Base-by-base conservation (phyloP, 306 rosid genomes). In the Cicer pinnatifidum region DNA sequence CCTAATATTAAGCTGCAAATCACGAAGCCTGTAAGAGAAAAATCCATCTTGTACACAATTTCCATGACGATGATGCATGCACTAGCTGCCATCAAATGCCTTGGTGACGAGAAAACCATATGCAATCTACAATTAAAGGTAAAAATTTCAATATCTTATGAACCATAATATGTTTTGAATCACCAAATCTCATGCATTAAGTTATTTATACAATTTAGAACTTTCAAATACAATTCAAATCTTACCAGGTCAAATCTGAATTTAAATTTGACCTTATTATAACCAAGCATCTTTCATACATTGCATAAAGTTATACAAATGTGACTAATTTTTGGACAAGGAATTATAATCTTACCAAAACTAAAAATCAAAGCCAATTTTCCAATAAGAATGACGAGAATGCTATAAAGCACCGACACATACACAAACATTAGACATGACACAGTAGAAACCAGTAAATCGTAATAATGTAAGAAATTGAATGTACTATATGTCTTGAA, bases 21-120 rank as follows among this genome's bases (percentile, higher is more conserved):
- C 58, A 79, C 47, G 52, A 95, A 95, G 73, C 97, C 99, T 2
- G 69, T 53, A 56, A 92, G 89, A 73, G 99, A 91, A 81, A 92
- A 92, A 83, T 95, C 96, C 97, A 90, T 87, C 67, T 84, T 84
- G 89, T 88, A 92, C 67, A 80, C 86, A 41, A 82, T 75, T 90
- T 95, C 99, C 93, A 92, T 84, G 51, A 85, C 62, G 47, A 95
- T 87, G 80, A 89, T 90, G 89, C 97, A 87, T 67, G 91, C 97
- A 73, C 92, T 89, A 78, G 97, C 97, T n/a, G 64, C 97, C 88
- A 88, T 82, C 75, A 95, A 84, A 89, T 95, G 99, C 76, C 95
- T 90, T 39, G 99, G 97, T 23, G 99, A 91, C 71, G 97, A 92
- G 83, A 95, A 92, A 81, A 95, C 97, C 97, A 90, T 83, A 87